Base-by-base conservation (phyloP, 2,329 filamentous ascomycete genomes). In the Colletotrichum graminicola region DNA sequence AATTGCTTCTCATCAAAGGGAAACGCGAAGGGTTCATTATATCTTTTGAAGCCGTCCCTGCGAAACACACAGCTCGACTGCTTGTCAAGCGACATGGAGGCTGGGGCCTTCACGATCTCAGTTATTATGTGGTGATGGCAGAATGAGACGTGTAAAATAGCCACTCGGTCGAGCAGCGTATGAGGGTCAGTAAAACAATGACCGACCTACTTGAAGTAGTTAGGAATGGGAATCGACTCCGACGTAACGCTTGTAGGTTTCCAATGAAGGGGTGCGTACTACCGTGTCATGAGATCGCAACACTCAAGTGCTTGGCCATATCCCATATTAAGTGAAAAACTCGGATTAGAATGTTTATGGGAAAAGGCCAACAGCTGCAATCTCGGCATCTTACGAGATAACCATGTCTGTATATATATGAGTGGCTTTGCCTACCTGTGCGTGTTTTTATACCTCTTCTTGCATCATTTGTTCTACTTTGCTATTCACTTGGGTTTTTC, bases 21-120 rank as follows among this genome's bases (percentile, higher is more conserved):
- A 79, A 79, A 34, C 59, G 66, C 0, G 73, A 70, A 3, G 36
- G 36, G 36, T 1, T 7, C 12, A 3, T 39, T 1, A 12, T 0
- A 73, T 78, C 0, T 79, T 79, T 12, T 76, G 79, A 21, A 49
- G 68, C 0, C 79, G 77, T 2, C 75, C 74, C 1, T 74, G 78
- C 2, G 78, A 79, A 39, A 16, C 29, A 36, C 1, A 36, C 1
- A 10, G 1, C 32, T 79, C 0, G 59, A 59, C 0, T 39, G 21
- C 1, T 72, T 49, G 62, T 73, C 11, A 51, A 47, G 8, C 55
- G 55, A 41, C 56, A 59, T 11, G 36, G 52, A 34, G 23, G 62
- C 34, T 11, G 71, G 21, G 65, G 61, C 0, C 26, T 63, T 0
- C 62, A 73, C 2, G 5, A 0, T 10, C 72, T 75, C 8, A 69